Conservation (phyloP, 306 rosid genomes). For the Ceratonia siliqua region DNA sequence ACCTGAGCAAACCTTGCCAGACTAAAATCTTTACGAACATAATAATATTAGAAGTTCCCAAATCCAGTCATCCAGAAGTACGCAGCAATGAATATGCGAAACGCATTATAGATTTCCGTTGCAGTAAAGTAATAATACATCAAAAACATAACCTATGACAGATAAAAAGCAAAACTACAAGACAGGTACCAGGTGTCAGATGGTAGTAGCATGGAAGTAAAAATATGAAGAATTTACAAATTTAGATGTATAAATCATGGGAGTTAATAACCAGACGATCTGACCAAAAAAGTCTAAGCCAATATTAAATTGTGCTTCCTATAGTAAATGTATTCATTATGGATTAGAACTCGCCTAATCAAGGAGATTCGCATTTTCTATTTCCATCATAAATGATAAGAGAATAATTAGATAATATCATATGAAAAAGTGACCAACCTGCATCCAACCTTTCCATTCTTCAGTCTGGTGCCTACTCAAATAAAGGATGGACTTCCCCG, state of each 20-base stretch:
- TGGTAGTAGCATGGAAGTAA: constrained; percentile 26
- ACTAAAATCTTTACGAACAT: constrained; percentile 93
- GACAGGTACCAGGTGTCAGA: constrained; percentile 13
- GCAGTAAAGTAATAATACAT: constrained; percentile 96
- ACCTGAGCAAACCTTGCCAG: constrained; percentile 90
- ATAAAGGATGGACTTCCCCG: constrained; percentile 88
- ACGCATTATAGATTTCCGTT: constrained; percentile 80
- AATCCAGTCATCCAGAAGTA: constrained; percentile 99
- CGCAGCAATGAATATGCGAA: constrained; percentile 85
- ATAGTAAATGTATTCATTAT: constrained; percentile 8
- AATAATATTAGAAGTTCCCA: constrained; percentile 93
- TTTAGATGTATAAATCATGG: constrained; percentile 9
- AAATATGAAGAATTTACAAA: background rate
- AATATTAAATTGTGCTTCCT: constrained; percentile 12
- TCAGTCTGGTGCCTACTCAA: constrained; percentile 98
- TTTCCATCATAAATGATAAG: constrained; percentile 24
- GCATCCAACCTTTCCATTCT: constrained; percentile 99
- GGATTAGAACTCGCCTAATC: background rate
- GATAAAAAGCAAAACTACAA: constrained; percentile 27
- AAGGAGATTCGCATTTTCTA: background rate
- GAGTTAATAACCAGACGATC: constrained; percentile 26
- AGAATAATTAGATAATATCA: constrained; percentile 26
- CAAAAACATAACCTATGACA: constrained; percentile 76
- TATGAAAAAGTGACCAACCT: constrained; percentile 58
- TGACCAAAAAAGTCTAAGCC: constrained; percentile 14